Conservation (phyloP, 1,284 basidiomycete genomes). For the Apiotrichum porosum region DNA sequence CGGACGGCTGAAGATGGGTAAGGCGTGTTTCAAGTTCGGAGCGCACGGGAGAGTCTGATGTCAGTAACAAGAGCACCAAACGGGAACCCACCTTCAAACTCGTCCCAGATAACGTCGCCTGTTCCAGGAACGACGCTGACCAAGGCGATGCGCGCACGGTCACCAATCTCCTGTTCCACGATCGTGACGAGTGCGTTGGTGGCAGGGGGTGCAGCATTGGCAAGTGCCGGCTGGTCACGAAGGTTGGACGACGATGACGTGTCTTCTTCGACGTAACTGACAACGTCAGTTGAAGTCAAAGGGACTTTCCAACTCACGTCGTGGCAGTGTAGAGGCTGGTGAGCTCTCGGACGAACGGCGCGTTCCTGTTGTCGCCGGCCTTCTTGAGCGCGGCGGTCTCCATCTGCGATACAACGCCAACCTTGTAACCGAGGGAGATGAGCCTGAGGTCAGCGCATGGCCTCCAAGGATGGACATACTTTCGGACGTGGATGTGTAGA, state of each 20-base stretch:
- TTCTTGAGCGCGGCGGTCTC: constrained; percentile 97
- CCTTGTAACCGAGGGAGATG: constrained; percentile 77
- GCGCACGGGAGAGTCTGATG: constrained; percentile 68
- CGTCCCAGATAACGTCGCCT: constrained; percentile 87
- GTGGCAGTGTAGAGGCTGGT: constrained; percentile 80
- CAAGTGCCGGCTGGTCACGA: constrained; percentile 30
- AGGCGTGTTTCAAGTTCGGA: constrained; percentile 81
- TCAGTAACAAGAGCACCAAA: background rate
- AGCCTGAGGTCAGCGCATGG: constrained; percentile 58
- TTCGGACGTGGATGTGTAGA: constrained; percentile 79
- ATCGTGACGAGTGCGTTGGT: constrained; percentile 52
- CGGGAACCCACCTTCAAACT: constrained; percentile 64
- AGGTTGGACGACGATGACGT: constrained; percentile 35
- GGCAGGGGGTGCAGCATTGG: constrained; percentile 35
- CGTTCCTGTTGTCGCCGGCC: constrained; percentile 71
- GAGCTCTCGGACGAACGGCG: constrained; percentile 74
- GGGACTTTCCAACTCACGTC: constrained; percentile 58
- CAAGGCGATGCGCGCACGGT: constrained; percentile 64
- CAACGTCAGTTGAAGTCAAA: constrained; percentile 26
- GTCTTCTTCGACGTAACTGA: constrained; percentile 46
- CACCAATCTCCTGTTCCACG: constrained; percentile 61
- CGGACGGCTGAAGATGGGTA: constrained; percentile 75
- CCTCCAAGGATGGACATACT: too few species aligned
- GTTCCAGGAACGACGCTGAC: constrained; percentile 79
- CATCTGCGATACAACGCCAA: constrained; percentile 85